Conservation (phyloP, 129 eudicot genomes). For the Helichrysum umbraculigerum region DNA sequence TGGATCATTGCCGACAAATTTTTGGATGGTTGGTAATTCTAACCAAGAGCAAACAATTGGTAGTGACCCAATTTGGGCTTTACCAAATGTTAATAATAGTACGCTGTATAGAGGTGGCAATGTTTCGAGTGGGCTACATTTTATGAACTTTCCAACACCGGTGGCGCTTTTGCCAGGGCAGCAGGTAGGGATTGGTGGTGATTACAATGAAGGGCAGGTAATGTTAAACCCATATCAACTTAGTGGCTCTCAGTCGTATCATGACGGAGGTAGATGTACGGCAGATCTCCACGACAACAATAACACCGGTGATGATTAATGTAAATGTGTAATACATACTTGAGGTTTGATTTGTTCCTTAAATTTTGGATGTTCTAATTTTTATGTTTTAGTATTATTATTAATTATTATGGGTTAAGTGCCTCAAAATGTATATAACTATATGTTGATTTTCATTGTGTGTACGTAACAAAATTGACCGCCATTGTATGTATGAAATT, state of each 20-base stretch:
- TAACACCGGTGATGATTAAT: slow-evolving; percentile 33
- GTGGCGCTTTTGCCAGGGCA: slow-evolving; percentile 70
- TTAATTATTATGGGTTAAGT: no score
- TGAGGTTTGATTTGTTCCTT: slow-evolving; percentile 53
- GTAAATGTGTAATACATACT: slow-evolving; percentile 65
- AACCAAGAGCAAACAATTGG: slow-evolving; percentile 46
- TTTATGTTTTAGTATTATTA: background rate
- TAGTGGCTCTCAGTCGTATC: slow-evolving; percentile 53
- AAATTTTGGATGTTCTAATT: background rate
- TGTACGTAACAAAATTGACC: no score
- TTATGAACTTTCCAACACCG: slow-evolving; percentile 86
- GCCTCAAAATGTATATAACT: no score
- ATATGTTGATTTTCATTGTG: no score
- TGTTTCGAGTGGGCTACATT: slow-evolving; percentile 76
- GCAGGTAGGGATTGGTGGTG: slow-evolving; percentile 32
- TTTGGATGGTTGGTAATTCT: slow-evolving; percentile 81
- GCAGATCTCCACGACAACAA: slow-evolving; percentile 33
- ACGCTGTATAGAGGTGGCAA: slow-evolving; percentile 64
- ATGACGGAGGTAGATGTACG: slow-evolving; percentile 39
- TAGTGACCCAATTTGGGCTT: slow-evolving; percentile 88
- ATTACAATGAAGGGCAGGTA: slow-evolving; percentile 63
- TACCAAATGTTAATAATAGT: slow-evolving; percentile 59
- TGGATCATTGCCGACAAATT: slow-evolving; percentile 68
- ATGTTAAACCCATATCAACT: slow-evolving; percentile 58
- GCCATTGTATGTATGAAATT: no score